Conservation (phyloP, 2,329 filamentous ascomycete genomes). For the Cladosporium velox region DNA sequence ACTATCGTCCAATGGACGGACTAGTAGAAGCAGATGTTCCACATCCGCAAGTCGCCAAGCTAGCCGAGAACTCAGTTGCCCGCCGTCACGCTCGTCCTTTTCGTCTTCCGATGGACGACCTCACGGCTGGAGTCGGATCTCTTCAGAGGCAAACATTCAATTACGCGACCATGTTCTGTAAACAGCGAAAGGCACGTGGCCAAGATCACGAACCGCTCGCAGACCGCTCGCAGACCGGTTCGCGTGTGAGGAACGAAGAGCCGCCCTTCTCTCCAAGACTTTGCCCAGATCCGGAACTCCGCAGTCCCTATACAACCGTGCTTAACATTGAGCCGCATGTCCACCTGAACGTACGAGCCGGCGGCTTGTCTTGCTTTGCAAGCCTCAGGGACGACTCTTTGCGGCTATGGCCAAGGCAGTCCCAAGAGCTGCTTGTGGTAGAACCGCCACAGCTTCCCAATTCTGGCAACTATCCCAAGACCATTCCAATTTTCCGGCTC, state of each 20-base stretch:
- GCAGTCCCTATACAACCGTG: conserved; percentile 11
- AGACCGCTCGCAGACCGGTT: not conserved
- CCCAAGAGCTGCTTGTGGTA: not conserved
- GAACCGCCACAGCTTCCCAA: not conserved
- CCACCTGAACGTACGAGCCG: not conserved
- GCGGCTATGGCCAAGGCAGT: not conserved
- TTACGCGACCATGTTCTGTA: not conserved
- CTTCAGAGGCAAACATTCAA: not conserved
- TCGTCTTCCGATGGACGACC: not conserved
- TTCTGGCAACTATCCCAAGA: conserved; percentile 10
- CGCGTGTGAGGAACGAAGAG: not conserved
- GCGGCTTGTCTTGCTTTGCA: not conserved
- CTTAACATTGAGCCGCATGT: conserved; percentile 3
- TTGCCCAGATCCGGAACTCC: conserved; percentile 15
- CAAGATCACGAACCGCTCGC: conserved; percentile 1
- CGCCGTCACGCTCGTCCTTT: not conserved
- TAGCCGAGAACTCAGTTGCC: not conserved
- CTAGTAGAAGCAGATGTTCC: not conserved
- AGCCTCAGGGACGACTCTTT: not conserved
- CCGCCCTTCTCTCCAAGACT: not conserved
- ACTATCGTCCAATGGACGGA: not conserved
- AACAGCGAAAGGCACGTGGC: not conserved
- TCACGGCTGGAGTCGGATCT: not conserved
- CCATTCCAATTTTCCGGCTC: not conserved
- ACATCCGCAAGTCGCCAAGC: not conserved